A percentile compares a stretch with the other conserved stretches of the same genome.
Evolutionary conservation across 2,329 filamentous ascomycete species (phyloP).

Genomic region (Talaromyces sp.): DNA sequence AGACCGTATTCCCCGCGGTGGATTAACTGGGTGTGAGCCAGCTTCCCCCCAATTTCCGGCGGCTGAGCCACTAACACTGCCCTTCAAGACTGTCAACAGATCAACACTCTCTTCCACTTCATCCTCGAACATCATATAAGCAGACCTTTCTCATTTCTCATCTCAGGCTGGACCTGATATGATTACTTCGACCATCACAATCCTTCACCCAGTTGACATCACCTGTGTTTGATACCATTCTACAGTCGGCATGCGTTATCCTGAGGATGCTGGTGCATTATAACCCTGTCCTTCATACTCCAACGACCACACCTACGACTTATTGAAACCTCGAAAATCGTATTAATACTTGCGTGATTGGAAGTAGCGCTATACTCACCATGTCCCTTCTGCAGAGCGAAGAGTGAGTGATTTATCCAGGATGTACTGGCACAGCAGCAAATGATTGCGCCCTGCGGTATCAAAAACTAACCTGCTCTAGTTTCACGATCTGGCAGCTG

Average conservation of each 20-base stretch:
- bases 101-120: background rate
- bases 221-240: constrained; percentile 15
- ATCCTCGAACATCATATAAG: background rate
- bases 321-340: background rate
- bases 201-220: constrained; percentile 5
- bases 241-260: constrained; percentile 9
- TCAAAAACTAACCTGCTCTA: constrained; percentile 26
- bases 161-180: constrained; percentile 36
- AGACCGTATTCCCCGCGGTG: background rate
- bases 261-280: constrained; percentile 1
- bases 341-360: background rate
- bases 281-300: background rate
- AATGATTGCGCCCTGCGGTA: constrained; percentile 3
- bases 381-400: constrained; percentile 53
- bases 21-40: background rate
- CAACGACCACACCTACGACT: background rate
- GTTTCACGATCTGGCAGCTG: constrained; percentile 64
- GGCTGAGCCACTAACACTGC: constrained; percentile 1
- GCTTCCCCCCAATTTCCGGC: background rate
- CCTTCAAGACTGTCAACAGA: background rate
- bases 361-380: constrained; percentile 2
- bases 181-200: constrained; percentile 17
- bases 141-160: background rate
- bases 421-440: background rate
- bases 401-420: constrained; percentile 40